Conservation (phyloP, 2,329 filamentous ascomycete species). For the Penicillium sp. region DNA sequence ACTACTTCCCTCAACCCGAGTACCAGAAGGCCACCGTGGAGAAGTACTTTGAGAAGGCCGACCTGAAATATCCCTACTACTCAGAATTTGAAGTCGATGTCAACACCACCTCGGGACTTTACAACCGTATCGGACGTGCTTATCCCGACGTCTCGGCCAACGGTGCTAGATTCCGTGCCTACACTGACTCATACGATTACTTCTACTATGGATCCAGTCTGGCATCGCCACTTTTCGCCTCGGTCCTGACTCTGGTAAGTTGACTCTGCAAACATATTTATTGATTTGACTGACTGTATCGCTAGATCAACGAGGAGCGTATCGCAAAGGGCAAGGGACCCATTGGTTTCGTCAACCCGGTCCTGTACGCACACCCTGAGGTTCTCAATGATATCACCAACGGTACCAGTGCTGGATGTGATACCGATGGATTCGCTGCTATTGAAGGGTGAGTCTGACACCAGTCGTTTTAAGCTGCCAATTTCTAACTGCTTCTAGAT, state of each 20-base stretch:
- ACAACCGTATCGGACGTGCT: constrained; percentile 48
- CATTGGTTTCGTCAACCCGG: constrained; percentile 55
- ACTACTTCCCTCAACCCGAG: constrained; percentile 45
- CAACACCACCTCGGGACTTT: constrained; percentile 42
- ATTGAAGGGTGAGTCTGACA: constrained; percentile 19
- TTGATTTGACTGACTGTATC: neutral
- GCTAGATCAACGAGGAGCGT: constrained; percentile 51
- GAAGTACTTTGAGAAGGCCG: constrained; percentile 41
- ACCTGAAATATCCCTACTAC: constrained; percentile 32
- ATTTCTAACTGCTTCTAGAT: constrained; percentile 9
- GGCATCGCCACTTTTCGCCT: constrained; percentile 31
- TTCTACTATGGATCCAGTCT: constrained; percentile 31
- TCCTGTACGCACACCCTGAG: constrained; percentile 37
- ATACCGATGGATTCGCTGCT: constrained; percentile 28
- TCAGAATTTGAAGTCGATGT: constrained; percentile 33
- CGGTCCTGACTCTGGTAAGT: constrained; percentile 31
- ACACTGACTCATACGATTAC: constrained; percentile 14
- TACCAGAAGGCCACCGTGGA: constrained; percentile 46
- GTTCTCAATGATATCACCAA: constrained; percentile 46
- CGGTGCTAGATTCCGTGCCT: constrained; percentile 36
- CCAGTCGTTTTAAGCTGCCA: neutral
- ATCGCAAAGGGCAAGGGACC: constrained; percentile 47
- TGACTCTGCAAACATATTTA: neutral
- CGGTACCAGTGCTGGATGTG: constrained; percentile 33
- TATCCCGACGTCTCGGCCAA: constrained; percentile 53